Conservation (phyloP, 352 stramenopile species). For the Phytophthora macrochlamydospora region DNA sequence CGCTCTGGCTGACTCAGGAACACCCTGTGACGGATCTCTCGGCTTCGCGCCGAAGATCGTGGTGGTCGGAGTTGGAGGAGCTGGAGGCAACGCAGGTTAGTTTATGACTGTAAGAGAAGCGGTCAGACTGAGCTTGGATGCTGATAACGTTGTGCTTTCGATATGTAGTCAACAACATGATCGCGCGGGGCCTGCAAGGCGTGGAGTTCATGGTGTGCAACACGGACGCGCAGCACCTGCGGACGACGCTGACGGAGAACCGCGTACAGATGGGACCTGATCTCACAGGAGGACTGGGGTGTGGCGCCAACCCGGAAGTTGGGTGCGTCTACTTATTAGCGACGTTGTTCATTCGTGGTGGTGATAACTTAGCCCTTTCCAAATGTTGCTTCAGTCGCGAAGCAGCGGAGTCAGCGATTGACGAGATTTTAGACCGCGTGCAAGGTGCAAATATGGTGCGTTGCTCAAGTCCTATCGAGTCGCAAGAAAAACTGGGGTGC, state of each 20-base stretch:
- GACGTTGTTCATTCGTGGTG: background rate
- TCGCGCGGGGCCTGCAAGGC: slow-evolving; percentile 78
- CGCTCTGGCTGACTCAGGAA: slow-evolving; percentile 76
- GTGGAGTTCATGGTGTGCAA: slow-evolving; percentile 93
- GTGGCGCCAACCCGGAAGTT: slow-evolving; percentile 83
- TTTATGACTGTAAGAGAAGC: no score
- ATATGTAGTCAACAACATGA: slow-evolving; percentile 88
- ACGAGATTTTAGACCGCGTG: slow-evolving; percentile 87
- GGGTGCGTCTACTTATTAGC: slow-evolving; percentile 35
- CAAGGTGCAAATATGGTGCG: slow-evolving; percentile 86
- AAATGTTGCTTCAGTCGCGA: slow-evolving; percentile 44
- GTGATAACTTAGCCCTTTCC: background rate
- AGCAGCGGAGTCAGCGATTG: slow-evolving; percentile 75
- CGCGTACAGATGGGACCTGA: slow-evolving; percentile 90
- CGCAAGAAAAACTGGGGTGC: background rate
- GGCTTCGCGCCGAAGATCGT: slow-evolving; percentile 87
- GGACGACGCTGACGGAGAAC: slow-evolving; percentile 91
- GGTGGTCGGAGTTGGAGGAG: slow-evolving; percentile 86
- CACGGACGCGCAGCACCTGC: slow-evolving; percentile 91
- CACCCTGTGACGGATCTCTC: slow-evolving; percentile 67
- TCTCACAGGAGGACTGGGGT: slow-evolving; percentile 82
- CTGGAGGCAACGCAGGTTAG: slow-evolving; percentile 85
- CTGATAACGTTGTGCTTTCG: background rate
- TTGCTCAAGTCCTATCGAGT: slow-evolving; percentile 3
- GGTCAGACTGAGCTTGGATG: background rate